A percentile compares a stretch with the other conserved stretches of the same genome.
phyloP scores from a whole-genome alignment of 2,329 filamentous ascomycete genomes.

The Stachybotrys chartarum region DNA sequence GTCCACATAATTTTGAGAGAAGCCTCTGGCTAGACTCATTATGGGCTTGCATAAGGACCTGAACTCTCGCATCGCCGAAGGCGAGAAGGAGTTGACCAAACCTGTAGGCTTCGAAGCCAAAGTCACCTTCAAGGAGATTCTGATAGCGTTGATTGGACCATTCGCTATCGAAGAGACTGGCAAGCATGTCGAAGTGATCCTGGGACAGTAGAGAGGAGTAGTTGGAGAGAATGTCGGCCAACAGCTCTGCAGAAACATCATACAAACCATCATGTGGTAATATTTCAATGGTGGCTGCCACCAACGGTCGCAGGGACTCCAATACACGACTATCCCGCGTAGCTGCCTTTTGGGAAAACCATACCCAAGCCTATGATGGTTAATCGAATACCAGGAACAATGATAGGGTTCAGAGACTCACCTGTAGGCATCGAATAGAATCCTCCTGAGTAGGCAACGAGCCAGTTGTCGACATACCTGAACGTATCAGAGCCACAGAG shows the following conservation, averaged over 20 bases:
- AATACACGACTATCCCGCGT: conserved; percentile 50
- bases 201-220: conserved; percentile 56
- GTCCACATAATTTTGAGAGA: conserved; percentile 52
- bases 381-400: conserved; percentile 4
- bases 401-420: conserved; percentile 25
- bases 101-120: conserved; percentile 56
- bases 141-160: conserved; percentile 53
- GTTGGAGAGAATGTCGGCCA: conserved; percentile 58
- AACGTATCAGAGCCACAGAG: conserved; percentile 30
- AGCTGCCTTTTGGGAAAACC: conserved; percentile 62
- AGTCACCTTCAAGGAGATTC: conserved; percentile 50
- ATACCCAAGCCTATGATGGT: conserved; percentile 57
- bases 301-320: conserved; percentile 50
- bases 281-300: conserved; percentile 52
- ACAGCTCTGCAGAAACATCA: conserved; percentile 53
- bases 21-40: conserved; percentile 45
- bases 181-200: conserved; percentile 50
- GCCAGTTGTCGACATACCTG: conserved; percentile 24
- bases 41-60: conserved; percentile 47
- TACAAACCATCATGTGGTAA: conserved; percentile 53
- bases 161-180: conserved; percentile 50
- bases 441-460: conserved; percentile 39
- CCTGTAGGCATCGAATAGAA: conserved; percentile 55
- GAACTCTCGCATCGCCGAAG: conserved; percentile 59
- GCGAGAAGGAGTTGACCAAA: conserved; percentile 62